Conservation (phyloP, 108 stramenopile species). For the Fistulifera solaris region DNA sequence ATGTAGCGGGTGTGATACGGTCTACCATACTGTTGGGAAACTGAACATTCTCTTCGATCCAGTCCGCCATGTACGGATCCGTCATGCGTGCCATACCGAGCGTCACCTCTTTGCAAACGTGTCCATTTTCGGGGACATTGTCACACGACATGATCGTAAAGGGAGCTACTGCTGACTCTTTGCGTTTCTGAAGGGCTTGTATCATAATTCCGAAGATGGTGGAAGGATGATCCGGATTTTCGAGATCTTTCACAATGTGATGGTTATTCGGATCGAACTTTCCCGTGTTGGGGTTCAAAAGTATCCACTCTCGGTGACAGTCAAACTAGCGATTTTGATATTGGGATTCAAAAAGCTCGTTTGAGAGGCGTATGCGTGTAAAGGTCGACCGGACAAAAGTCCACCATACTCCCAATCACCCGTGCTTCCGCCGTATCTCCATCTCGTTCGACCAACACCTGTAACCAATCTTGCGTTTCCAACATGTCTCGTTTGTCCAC, state of each 20-base stretch:
- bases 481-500: slow-evolving; percentile 30
- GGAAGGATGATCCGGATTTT: slow-evolving; percentile 11
- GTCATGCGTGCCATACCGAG: slow-evolving; percentile 3
- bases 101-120: slow-evolving; percentile 12
- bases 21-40: slow-evolving; percentile 62
- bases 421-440: slow-evolving; percentile 9
- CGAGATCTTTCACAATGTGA: slow-evolving; percentile 19
- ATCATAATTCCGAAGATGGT: slow-evolving; percentile 15
- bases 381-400: slow-evolving; percentile 11
- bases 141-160: slow-evolving; percentile 49
- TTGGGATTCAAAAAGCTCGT: slow-evolving; percentile 9
- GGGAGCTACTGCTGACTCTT: slow-evolving; percentile 7
- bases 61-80: slow-evolving; percentile 22
- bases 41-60: slow-evolving; percentile 36
- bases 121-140: slow-evolving; percentile 46
- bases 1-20: slow-evolving; percentile 48
- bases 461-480: slow-evolving; percentile 32
- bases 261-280: slow-evolving; percentile 27
- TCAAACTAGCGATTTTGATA: slow-evolving; percentile 35
- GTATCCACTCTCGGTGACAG: slow-evolving; percentile 56
- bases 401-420: slow-evolving; percentile 12
- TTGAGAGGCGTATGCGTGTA: neutral
- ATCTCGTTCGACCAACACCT: slow-evolving; percentile 29
- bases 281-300: slow-evolving; percentile 21
- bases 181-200: slow-evolving; percentile 8